Percentiles rank a stretch among this genome's conserved stretches.
Conservation (phyloP, 106 monocot species). For the Allium cepa region DNA sequence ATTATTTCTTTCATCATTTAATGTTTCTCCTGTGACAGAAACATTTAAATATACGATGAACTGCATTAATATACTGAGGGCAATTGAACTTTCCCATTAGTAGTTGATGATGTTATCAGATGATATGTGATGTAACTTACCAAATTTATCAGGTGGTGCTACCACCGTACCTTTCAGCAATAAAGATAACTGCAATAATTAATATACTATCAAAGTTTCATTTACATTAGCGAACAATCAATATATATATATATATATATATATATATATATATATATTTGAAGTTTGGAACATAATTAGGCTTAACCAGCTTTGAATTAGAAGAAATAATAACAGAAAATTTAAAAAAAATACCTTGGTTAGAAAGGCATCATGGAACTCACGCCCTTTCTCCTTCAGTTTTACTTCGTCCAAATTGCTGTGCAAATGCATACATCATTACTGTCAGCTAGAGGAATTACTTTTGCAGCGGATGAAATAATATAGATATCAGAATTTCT, state of each 20-base stretch:
- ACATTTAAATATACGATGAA: background rate
- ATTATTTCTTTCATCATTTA: constrained; percentile 63
- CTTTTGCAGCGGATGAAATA: background rate
- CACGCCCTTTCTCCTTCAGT: constrained; percentile 15
- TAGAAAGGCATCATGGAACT: constrained; percentile 14
- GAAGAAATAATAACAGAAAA: no score
- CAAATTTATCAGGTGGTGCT: constrained; percentile 18
- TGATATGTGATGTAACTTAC: background rate
- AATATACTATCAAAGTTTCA: background rate
- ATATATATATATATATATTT: background rate
- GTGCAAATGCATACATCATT: background rate
- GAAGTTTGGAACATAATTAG: no score
- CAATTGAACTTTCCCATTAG: no score
- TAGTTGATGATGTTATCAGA: no score
- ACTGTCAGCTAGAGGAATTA: constrained; percentile 2
- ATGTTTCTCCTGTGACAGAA: constrained; percentile 66
- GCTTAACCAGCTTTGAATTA: no score
- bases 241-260: background rate
- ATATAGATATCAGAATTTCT: background rate
- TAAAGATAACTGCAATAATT: constrained; percentile 8
- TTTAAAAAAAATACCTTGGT: constrained; percentile 1
- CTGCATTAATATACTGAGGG: no score
- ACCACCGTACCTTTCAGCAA: constrained; percentile 13
- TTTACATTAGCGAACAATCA: background rate
- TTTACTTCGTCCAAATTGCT: constrained; percentile 15